A percentile compares a stretch with the other conserved stretches of the same genome.
Conservation (phyloP, 768 basidiomycete species). For the Auricularia auricula-judae region DNA sequence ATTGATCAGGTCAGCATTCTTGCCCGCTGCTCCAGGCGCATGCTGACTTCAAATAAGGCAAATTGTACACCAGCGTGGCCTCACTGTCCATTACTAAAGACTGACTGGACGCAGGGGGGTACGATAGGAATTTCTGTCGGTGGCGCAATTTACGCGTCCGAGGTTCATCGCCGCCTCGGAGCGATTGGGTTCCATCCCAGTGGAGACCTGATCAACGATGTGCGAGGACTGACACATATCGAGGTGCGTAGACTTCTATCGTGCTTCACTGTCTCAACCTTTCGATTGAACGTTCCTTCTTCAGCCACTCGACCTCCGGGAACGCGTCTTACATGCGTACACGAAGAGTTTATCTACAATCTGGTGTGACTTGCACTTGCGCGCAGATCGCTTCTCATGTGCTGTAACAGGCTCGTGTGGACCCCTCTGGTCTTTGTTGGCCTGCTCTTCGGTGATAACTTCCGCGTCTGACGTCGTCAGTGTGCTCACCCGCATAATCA, state of each 20-base stretch:
- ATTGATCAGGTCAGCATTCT: conserved; percentile 32
- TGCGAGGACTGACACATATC: conserved; percentile 33
- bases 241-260: conserved; percentile 22
- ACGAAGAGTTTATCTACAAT: conserved; percentile 49
- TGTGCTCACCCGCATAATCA: no score
- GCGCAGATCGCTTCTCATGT: no score
- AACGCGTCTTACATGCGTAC: conserved; percentile 48
- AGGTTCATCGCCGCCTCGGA: background rate
- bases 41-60: no score
- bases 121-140: conserved; percentile 67
- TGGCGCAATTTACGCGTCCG: conserved; percentile 48
- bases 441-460: no score
- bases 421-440: no score
- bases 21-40: no score
- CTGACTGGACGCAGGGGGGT: conserved; percentile 43
- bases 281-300: background rate
- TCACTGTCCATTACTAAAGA: background rate
- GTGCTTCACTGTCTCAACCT: background rate
- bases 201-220: conserved; percentile 33
- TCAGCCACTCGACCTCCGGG: conserved; percentile 31
- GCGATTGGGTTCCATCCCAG: conserved; percentile 20
- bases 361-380: conserved; percentile 14
- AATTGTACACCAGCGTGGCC: background rate
- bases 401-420: no score
- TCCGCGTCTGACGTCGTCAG: no score